Evolutionary conservation across 345 rosid species (phyloP).

Genomic region (Psidium friedrichsthalianum): DNA sequence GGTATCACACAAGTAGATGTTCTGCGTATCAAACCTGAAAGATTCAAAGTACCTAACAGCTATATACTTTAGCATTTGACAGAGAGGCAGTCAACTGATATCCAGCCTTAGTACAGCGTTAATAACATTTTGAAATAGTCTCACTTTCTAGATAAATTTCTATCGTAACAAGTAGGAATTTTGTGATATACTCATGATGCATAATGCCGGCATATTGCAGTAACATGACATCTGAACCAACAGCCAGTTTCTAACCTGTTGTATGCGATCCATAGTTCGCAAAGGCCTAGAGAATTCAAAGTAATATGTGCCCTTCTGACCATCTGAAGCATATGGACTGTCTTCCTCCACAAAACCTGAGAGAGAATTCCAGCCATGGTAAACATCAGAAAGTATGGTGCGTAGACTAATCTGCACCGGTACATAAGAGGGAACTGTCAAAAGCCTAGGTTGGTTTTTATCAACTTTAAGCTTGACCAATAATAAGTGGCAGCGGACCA

Average conservation of each 20-base stretch:
- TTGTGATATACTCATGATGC: background rate
- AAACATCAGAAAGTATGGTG: background rate
- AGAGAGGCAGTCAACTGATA: background rate
- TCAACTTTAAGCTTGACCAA: background rate
- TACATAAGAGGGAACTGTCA: background rate
- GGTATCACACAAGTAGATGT: background rate
- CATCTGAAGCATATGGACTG: slow-evolving; percentile 65
- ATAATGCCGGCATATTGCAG: background rate
- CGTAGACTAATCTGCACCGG: background rate
- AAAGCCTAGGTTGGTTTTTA: background rate
- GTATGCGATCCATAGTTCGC: slow-evolving; percentile 84
- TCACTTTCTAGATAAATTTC: background rate
- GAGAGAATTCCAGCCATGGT: background rate
- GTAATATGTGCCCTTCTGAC: slow-evolving; percentile 67
- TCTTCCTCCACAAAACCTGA: slow-evolving; percentile 82
- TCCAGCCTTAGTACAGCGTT: background rate
- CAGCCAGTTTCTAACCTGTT: slow-evolving; percentile 51
- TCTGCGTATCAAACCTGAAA: background rate
- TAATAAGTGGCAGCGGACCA: background rate
- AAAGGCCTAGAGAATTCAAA: slow-evolving; percentile 91
- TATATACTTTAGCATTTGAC: background rate
- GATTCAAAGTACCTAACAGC: background rate
- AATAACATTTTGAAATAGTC: background rate
- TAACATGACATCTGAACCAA: slow-evolving; percentile 1
- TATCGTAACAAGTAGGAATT: background rate